Evolutionary conservation across 306 rosid species (phyloP).

Genomic region (Cajanus cajan): DNA sequence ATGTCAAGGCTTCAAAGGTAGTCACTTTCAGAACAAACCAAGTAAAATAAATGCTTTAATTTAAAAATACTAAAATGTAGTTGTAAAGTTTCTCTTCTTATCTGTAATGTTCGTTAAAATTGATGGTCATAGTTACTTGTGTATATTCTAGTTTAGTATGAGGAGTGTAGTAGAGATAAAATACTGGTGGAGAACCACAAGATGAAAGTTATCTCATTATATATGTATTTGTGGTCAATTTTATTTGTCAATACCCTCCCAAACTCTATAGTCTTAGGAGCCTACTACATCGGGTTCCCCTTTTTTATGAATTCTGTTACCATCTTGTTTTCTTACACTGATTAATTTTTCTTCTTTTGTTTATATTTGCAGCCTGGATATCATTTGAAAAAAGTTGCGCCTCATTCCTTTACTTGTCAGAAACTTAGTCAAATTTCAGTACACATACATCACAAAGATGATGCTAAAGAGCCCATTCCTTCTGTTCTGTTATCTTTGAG

Average conservation of each 20-base stretch:
- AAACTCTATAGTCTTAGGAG: background rate
- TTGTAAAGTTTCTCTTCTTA: slow-evolving; percentile 24
- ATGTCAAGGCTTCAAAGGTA: slow-evolving; percentile 84
- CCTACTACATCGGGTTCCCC: background rate
- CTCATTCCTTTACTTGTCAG: slow-evolving; percentile 84
- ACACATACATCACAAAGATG: slow-evolving; percentile 62
- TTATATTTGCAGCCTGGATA: slow-evolving; percentile 74
- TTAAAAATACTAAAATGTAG: slow-evolving; percentile 9
- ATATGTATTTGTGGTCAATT: background rate
- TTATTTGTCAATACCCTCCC: slow-evolving; percentile 8
- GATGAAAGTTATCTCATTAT: background rate
- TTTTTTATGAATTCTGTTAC: background rate
- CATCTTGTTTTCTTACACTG: slow-evolving; percentile 22
- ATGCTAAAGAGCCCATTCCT: slow-evolving; percentile 72
- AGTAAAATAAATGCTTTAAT: background rate
- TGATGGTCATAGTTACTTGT: too few relatives aligned
- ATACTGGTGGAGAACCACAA: background rate
- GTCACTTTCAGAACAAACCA: slow-evolving; percentile 8
- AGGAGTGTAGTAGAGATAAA: background rate
- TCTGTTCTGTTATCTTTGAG: slow-evolving; percentile 92
- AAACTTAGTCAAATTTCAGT: slow-evolving; percentile 95
- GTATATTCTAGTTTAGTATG: too few relatives aligned
- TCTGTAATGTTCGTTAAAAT: background rate
- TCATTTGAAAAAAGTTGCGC: slow-evolving; percentile 77
- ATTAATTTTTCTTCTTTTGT: background rate